Base-by-base conservation (phyloP, 257 asterid species). In the Coffea canephora region DNA sequence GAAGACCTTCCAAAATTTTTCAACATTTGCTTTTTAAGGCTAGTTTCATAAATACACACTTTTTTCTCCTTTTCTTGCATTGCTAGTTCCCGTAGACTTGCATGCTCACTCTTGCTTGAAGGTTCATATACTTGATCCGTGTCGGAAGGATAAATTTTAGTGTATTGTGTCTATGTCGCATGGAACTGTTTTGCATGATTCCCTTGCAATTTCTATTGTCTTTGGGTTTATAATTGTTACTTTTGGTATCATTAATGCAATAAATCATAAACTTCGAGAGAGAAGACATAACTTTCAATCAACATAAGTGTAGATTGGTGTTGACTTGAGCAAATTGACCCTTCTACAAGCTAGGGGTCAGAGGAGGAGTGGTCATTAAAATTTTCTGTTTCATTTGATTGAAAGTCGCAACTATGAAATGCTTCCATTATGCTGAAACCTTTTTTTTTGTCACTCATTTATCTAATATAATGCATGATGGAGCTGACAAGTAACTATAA, bases 1-100 rank as follows among this genome's bases (percentile, higher is more conserved):
- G 50, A 41, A 6, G 48, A 41, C 67, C 77, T 31, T 73, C 16
- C 48, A 73, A 27, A 52, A 64, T 39, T 73, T 73, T 73, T 73
- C 7, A 34, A 50, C 74, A 69, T 69, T 43, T 69, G 5, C 10
- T 41, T 69, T 19, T 23, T 49, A 16, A 16, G 16, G 0, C 64
- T 57, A 19, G 23, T 57, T 57, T 57, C n/a, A 57, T 57, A 57
- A 57, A 6, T 57, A 15, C n/a, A 14, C 50, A 25, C 27, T 9
- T 25, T 9, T 73, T 41, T 25, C 48, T n/a, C 2, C 5, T 50
- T 50, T 49, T 50, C 43, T 18, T 69, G 19, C 16, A 25, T 25
- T 69, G 21, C 12, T 50, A 34, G 45, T 50, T 73, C 64, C 65
- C 16, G 21, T 19, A 39, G 43, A 34, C 64, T 49, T 50, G 41